phyloP scores from a whole-genome alignment of 2,329 filamentous ascomycete genomes.

The Alternaria gaisen region DNA sequence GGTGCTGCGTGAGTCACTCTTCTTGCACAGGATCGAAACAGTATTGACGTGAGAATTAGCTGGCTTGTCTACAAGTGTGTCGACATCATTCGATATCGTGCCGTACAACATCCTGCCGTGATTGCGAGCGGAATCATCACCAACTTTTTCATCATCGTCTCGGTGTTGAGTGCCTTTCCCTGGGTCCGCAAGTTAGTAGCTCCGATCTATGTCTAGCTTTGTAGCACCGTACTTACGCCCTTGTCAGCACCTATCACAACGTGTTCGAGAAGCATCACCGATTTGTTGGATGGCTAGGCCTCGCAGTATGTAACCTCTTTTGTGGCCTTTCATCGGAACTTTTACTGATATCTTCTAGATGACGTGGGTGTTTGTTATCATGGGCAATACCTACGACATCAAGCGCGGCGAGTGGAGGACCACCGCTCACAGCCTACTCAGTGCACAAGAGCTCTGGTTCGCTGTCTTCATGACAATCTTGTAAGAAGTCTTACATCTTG shows the following conservation, averaged over 20 bases:
- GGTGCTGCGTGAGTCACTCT: slow-evolving; percentile 39
- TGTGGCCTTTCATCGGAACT: background rate
- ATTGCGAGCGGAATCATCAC: slow-evolving; percentile 46
- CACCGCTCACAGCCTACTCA: slow-evolving; percentile 40
- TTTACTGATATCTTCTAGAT: slow-evolving; percentile 31
- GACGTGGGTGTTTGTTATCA: slow-evolving; percentile 48
- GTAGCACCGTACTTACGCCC: slow-evolving; percentile 22
- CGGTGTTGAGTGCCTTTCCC: slow-evolving; percentile 46
- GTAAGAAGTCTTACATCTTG: slow-evolving; percentile 20
- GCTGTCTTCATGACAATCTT: slow-evolving; percentile 50
- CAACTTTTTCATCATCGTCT: slow-evolving; percentile 48
- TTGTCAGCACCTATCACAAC: slow-evolving; percentile 45
- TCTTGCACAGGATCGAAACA: background rate
- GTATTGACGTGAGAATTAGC: slow-evolving; percentile 26
- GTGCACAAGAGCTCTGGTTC: slow-evolving; percentile 48
- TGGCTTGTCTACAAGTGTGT: slow-evolving; percentile 49
- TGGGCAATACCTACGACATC: slow-evolving; percentile 48
- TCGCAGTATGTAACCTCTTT: slow-evolving; percentile 35
- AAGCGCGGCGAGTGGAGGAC: slow-evolving; percentile 43
- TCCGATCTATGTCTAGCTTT: background rate
- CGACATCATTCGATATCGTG: slow-evolving; percentile 45
- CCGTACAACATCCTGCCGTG: slow-evolving; percentile 43
- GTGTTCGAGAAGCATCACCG: slow-evolving; percentile 49
- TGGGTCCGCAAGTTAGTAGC: slow-evolving; percentile 48
- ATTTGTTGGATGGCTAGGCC: slow-evolving; percentile 48